Percentiles rank a stretch among this genome's conserved stretches.
phyloP scores from a whole-genome alignment of 345 rosid genomes.

The Aurinia saxatilis region DNA sequence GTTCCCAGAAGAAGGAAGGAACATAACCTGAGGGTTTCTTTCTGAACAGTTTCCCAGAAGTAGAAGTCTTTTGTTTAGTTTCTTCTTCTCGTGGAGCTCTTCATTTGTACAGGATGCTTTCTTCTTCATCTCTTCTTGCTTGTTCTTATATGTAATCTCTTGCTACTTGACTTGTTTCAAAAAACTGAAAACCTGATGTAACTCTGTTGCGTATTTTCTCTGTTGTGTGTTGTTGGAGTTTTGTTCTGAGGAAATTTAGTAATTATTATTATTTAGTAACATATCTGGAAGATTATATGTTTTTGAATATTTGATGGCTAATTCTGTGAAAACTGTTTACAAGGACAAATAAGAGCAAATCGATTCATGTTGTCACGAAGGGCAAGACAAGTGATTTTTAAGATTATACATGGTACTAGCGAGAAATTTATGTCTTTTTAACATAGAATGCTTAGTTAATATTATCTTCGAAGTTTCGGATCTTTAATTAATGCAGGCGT shows the following conservation, averaged over 20 bases:
- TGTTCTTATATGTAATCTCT: constrained; percentile 12
- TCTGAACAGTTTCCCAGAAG: constrained; percentile 18
- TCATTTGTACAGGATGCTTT: constrained; percentile 21
- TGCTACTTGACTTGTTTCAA: constrained; percentile 6
- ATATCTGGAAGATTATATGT: too few relatives aligned
- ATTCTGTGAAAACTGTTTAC: too few relatives aligned
- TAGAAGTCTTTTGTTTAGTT: constrained; percentile 18
- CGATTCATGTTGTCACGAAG: too few relatives aligned
- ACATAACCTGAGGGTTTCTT: constrained; percentile 4
- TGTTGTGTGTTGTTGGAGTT: background rate
- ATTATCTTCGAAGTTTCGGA: too few relatives aligned
- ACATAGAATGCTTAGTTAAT: too few relatives aligned
- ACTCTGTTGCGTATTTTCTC: background rate
- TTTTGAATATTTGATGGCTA: too few relatives aligned
- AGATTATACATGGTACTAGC: too few relatives aligned
- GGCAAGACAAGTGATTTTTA: too few relatives aligned
- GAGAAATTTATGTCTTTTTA: too few relatives aligned
- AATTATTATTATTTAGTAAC: too few relatives aligned
- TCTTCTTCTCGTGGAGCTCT: constrained; percentile 28
- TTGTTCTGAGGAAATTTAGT: background rate
- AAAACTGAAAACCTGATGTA: background rate
- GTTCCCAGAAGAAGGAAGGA: background rate
- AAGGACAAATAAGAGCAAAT: too few relatives aligned
- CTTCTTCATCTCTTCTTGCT: background rate
- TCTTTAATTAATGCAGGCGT: too few relatives aligned